Base-by-base conservation (phyloP, 1,284 basidiomycete genomes). In the Agaricales sp. region DNA sequence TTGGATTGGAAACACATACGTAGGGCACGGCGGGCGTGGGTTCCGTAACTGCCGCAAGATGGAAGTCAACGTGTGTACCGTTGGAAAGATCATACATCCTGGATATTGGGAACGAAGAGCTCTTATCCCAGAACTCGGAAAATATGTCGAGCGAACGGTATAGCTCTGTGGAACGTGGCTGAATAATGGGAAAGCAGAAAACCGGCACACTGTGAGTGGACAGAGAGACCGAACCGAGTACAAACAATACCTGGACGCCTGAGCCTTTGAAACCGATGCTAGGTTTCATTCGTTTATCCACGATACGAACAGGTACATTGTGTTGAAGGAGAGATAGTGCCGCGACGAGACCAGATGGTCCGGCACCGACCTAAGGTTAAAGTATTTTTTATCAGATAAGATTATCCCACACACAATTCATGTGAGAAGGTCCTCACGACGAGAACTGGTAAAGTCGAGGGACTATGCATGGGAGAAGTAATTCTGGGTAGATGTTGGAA, bases 331-430 rank as follows among this genome's bases (percentile, higher is more conserved):
- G 60, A 3, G 63, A 54, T 3, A 70, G 56, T 2, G 66, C 68
- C 16, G 66, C 57, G 11, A 68, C 59, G 2, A 69, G 60, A 22
- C 70, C 71, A 8, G 70, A 61, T 23, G 68, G 68, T 2, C 69
- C 70, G 37, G 60, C 68, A 43, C 66, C 59, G 41, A 52, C 57
- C 60, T 64, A 51, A n/a, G n/a, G 46, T 51, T 43, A 51, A 24
- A 37, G 12, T 37, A 37, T 37, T 11, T 37, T 37, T n/a, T n/a
- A n/a, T n/a, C n/a, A n/a, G n/a, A n/a, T n/a, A n/a, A n/a, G n/a
- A n/a, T n/a, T n/a, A n/a, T n/a, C n/a, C n/a, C n/a, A n/a, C n/a
- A n/a, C n/a, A n/a, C n/a, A n/a, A n/a, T n/a, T n/a, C n/a, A n/a
- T n/a, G n/a, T n/a, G n/a, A n/a, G n/a, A n/a, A n/a, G n/a, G n/a